Base-by-base conservation (phyloP, 225 moss, liverwort and hornwort species). In the Bryum argenteum region DNA sequence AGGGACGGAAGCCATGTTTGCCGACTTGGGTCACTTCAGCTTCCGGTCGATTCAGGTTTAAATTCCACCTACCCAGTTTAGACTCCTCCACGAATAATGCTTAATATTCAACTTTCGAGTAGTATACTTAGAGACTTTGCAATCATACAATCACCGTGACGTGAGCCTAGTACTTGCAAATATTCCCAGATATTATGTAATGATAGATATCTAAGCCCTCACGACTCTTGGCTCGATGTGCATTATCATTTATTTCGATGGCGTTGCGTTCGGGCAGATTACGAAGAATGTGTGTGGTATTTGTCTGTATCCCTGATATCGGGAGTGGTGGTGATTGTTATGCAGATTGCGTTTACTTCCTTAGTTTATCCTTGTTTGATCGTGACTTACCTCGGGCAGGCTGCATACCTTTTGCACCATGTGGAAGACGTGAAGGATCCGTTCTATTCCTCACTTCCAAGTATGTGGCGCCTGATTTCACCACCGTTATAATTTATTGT, bases 1-100 rank as follows among this genome's bases (percentile, higher is more conserved):
- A 98, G 97, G 97, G 45, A 87, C 97, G 58, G 97, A 98, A 73
- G 97, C 97, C 1, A 81, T 98, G 82, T 98, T 80, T 77, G 97
- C 97, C 33, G 97, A 94, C 72, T 83, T 98, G 77, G 97, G 97
- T 23, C 97, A 98, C 61, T 98, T 98, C 72, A 86, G 86, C 45
- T 85, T 84, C 7, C 80, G 85, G 61, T 90, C 97, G 51, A 94
- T 98, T 50, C 97, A 93, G 92, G 97, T 85, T 26, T 60, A 37
- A 16, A 14, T 47, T n/a, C 21, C 47, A 33, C 33, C 33, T 6
- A 0, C 33, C 33, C 33, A 3, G 33, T 5, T 33, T 38, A 20
- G 22, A 59, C 45, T 53, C 60, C 42, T 55, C 0, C 22, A 23
- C 48, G 41, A 16, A 47, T 33, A 1, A 11, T 59, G 51, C 8